Evolutionary conservation across 768 basidiomycete genomes (phyloP), one percentile per base, ranked within the genome.

Genomic region (Clitopilus passeckerianus): DNA sequence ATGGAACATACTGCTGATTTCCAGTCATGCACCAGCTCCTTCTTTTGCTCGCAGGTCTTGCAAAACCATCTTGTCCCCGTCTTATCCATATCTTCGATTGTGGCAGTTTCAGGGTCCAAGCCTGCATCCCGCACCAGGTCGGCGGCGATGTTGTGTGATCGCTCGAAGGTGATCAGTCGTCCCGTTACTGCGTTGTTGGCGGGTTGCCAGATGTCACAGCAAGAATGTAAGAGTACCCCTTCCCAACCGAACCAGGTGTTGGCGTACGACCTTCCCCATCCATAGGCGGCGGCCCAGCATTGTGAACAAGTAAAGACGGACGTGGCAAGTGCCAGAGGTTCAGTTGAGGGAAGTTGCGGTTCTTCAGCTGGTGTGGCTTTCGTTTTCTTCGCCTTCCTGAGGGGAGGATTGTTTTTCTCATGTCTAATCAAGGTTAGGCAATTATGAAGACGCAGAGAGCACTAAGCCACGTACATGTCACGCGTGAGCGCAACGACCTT

Each of bases 151-250:
- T 8, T 16, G 6, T 57, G 58, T 34, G 43, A 60, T 1, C 41
- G 23, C 20, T 33, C 20, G n/a, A 46, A 20, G 20, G 20, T 12
- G 18, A 3, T 23, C 46, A 7, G 5, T 30, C 27, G 27, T 30
- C 7, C 27, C 27, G 27, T 30, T 30, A 30, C 7, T 3, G 27
- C 4, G 7, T 30, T 30, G 27, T 3, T 30, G 27, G 27, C 7
- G 27, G 46, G 60, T 64, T 0, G 2, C n/a, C 18, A n/a, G 46
- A 50, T 15, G 10, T 14, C 37, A n/a, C 20, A 56, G 56, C 3
- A 72, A 59, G 0, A 60, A 62, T 14, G 61, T 61, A 50, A 62
- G 62, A 60, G 46, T 9, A 50, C 20, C 10, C 46, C 46, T 4
- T 50, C 18, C 46, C 46, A 50, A 5, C 46, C 46, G 20, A 50